phyloP scores from a whole-genome alignment of 176 grass and related monocot genomes.

The Oryza punctata region DNA sequence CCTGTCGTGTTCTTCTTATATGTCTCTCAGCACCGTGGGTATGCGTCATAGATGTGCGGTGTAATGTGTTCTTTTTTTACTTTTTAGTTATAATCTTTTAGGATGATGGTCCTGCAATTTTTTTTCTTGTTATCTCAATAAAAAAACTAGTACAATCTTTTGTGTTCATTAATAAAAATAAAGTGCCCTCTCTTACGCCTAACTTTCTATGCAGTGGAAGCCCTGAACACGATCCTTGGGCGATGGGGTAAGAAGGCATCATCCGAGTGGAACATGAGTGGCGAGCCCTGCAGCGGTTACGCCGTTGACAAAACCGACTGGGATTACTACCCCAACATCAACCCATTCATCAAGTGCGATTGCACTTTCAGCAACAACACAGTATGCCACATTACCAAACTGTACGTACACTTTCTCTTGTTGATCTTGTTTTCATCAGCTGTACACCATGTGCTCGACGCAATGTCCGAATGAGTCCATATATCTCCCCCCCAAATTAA shows the following conservation, averaged over 20 bases:
- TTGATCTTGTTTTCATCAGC: background rate
- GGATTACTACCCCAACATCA: background rate
- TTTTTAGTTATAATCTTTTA: too few relatives aligned
- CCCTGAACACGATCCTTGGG: background rate
- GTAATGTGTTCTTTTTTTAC: too few relatives aligned
- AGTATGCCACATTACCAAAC: slow-evolving; percentile 58
- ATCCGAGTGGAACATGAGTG: background rate
- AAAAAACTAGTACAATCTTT: too few relatives aligned
- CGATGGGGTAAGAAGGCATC: background rate
- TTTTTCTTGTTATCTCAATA: too few relatives aligned
- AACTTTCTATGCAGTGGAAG: background rate
- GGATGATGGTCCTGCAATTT: too few relatives aligned
- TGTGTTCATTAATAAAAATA: too few relatives aligned
- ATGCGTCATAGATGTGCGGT: too few relatives aligned
- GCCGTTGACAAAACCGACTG: background rate
- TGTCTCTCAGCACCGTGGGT: too few relatives aligned
- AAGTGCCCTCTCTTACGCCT: too few relatives aligned
- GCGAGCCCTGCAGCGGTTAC: background rate
- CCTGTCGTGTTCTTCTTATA: too few relatives aligned
- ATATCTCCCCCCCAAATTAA: background rate
- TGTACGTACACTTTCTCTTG: slow-evolving; percentile 29
- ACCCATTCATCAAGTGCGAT: slow-evolving; percentile 12
- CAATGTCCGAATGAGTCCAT: background rate
- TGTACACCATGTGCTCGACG: background rate
- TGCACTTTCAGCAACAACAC: slow-evolving; percentile 39